Evolutionary conservation across 2,329 filamentous ascomycete genomes (phyloP).

Genomic region (Cryoendolithus antarcticus): DNA sequence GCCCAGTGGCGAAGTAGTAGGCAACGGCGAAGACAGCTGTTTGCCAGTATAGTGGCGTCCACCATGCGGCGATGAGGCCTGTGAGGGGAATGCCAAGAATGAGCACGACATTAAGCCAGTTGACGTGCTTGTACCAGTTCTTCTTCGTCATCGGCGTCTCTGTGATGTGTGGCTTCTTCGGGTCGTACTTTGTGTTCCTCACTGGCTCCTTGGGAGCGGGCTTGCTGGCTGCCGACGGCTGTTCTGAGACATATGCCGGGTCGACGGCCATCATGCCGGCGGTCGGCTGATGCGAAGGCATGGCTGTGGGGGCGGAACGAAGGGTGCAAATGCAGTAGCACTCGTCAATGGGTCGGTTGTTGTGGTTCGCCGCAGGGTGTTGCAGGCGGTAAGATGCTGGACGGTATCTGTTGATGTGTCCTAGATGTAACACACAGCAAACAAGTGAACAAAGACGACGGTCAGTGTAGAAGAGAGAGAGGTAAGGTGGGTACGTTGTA

Average conservation of each 20-base stretch:
- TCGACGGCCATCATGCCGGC: constrained; percentile 37
- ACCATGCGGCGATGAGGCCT: constrained; percentile 63
- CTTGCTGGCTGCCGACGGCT: constrained; percentile 36
- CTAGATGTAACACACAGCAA: too few relatives aligned
- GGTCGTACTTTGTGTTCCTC: constrained; percentile 40
- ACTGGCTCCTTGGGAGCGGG: constrained; percentile 36
- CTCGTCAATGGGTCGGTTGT: too few relatives aligned
- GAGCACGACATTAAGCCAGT: constrained; percentile 80
- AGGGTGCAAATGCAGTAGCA: too few relatives aligned
- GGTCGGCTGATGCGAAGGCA: constrained; percentile 41
- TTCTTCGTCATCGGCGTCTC: constrained; percentile 65
- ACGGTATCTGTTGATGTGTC: too few relatives aligned
- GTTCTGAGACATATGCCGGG: constrained; percentile 33
- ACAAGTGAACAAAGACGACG: too few relatives aligned
- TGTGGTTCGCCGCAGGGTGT: too few relatives aligned
- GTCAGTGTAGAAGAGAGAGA: too few relatives aligned
- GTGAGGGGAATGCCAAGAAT: constrained; percentile 66
- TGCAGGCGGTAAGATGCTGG: too few relatives aligned
- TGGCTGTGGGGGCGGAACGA: constrained; percentile 11
- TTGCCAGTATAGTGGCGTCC: constrained; percentile 60
- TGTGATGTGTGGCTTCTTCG: constrained; percentile 73
- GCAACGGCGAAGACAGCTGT: constrained; percentile 61
- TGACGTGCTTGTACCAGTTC: constrained; percentile 88
- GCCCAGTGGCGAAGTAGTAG: constrained; percentile 68
- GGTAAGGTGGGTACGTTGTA: too few relatives aligned